A percentile compares a stretch with the other conserved stretches of the same genome.
Conservation (phyloP, 192 early-diverging fungal species). For the Linnemannia hyalina region DNA sequence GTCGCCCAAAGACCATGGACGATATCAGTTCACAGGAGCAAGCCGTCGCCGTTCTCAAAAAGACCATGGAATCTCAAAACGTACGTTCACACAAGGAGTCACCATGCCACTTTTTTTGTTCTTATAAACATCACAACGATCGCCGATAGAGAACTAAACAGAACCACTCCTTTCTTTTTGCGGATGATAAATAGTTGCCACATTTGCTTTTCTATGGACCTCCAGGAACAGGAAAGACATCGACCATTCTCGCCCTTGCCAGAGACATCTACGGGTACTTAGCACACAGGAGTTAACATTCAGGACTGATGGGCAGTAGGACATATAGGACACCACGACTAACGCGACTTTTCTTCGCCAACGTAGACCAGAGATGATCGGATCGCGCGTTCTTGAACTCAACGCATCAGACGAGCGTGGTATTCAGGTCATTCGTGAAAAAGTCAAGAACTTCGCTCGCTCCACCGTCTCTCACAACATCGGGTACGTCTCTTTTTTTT, state of each 20-base stretch:
- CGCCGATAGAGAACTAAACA: not conserved
- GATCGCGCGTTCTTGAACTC: slow-evolving; percentile 88
- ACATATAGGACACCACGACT: not conserved
- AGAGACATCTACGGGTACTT: slow-evolving; percentile 85
- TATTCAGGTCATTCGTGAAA: slow-evolving; percentile 92
- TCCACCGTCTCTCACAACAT: slow-evolving; percentile 66
- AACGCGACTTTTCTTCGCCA: slow-evolving; percentile 10
- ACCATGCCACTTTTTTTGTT: not conserved
- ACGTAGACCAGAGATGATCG: slow-evolving; percentile 82
- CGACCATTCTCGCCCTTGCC: slow-evolving; percentile 91
- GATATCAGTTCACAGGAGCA: slow-evolving; percentile 94
- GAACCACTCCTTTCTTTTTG: not conserved
- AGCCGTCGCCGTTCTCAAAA: slow-evolving; percentile 84
- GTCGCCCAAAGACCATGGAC: slow-evolving; percentile 88
- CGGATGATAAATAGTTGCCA: slow-evolving; percentile 73
- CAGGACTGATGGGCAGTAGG: not conserved
- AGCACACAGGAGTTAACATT: not conserved
- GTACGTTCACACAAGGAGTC: slow-evolving; percentile 57
- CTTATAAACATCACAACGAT: not conserved
- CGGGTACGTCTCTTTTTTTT: slow-evolving; percentile 39
- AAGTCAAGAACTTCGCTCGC: slow-evolving; percentile 95
- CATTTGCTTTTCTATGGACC: slow-evolving; percentile 98
- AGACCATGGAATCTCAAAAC: slow-evolving; percentile 90
- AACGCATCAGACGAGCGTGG: slow-evolving; percentile 99
- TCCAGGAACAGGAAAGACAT: slow-evolving; percentile 98